Base-by-base conservation (phyloP, 306 rosid species). In the Benincasa hispida region DNA sequence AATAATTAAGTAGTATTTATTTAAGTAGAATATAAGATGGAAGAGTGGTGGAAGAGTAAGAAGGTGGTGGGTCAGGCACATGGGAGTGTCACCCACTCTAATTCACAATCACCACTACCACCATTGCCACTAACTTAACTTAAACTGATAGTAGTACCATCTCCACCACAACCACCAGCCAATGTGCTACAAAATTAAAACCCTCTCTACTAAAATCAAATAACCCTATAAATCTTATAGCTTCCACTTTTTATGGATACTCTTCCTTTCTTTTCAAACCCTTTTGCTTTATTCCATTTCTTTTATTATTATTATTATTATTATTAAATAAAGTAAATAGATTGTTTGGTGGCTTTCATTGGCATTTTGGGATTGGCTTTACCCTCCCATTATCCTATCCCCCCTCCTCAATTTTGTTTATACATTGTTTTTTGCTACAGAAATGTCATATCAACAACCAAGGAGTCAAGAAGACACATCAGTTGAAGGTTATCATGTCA, bases 41-140 rank as follows among this genome's bases (percentile, higher is more conserved):
- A 13, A 37, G 0, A 67, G 32, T 72, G 76, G 85, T 77, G 17
- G 18, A 3, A 39, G 79, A 10, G 53, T 2, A 10, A 22, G 69
- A 60, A 65, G 63, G 82, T 87, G 90, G 91, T 85, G 92, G 92
- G 91, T 60, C 88, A 78, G 0, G 85, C 97, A 93, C 91, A 85
- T 91, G 96, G 88, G 82, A 75, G 54, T 93, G 96, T 87, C 90
- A 85, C 90, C 98, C 96, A 88, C 90, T 84, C 34, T 11, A 35
- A n/a, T 15, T 55, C 58, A 57, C 5, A 11, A 39, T 76, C 72
- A 39, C 81, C 83, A 74, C 2, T 53, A 37, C 30, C 10, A 61
- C 22, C 74, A 67, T 10, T 13, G 15, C 50, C 50, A 65, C 74
- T 62, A 62, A 15, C 22, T 2, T 25, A 28, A 4, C 6, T 6